Percentiles rank a stretch among this genome's conserved stretches.
Conservation (phyloP, 495 filamentous ascomycete genomes). For the Lophiostoma macrostomum region DNA sequence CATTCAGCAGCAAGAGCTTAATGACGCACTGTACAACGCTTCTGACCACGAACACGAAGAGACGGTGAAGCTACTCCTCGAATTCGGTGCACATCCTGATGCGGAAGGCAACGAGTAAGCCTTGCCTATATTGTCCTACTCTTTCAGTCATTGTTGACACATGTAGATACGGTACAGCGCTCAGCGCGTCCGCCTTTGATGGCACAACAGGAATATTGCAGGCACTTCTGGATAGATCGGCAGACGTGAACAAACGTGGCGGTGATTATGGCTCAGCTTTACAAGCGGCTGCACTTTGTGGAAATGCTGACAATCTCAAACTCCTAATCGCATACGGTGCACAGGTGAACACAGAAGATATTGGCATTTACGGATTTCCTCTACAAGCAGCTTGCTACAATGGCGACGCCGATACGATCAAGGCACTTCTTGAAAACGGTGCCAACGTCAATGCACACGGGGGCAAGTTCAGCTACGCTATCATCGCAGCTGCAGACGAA, state of each 20-base stretch:
- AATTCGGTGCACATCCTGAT: constrained; percentile 19
- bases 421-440: constrained; percentile 14
- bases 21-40: constrained; percentile 18
- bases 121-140: neutral
- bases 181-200: constrained; percentile 18
- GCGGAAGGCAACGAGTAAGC: constrained; percentile 17
- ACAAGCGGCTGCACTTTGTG: constrained; percentile 22
- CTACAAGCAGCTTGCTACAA: constrained; percentile 19
- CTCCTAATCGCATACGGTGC: constrained; percentile 15
- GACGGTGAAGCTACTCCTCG: constrained; percentile 24
- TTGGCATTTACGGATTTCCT: constrained; percentile 11
- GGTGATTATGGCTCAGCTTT: constrained; percentile 29
- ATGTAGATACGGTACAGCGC: constrained; percentile 23
- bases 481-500: constrained; percentile 7
- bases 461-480: constrained; percentile 8
- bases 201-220: constrained; percentile 14
- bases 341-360: constrained; percentile 5
- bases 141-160: neutral
- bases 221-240: constrained; percentile 19
- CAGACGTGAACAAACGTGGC: constrained; percentile 25
- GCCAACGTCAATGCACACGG: constrained; percentile 18
- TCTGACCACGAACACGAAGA: constrained; percentile 15
- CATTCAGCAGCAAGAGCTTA: constrained; percentile 4
- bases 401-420: constrained; percentile 2
- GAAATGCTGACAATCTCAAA: constrained; percentile 14